These are phyloP conservation scores for Calendula officinalis DNA, from an alignment of 129 eudicot genomes.

Conservation along the genomic window DNA sequence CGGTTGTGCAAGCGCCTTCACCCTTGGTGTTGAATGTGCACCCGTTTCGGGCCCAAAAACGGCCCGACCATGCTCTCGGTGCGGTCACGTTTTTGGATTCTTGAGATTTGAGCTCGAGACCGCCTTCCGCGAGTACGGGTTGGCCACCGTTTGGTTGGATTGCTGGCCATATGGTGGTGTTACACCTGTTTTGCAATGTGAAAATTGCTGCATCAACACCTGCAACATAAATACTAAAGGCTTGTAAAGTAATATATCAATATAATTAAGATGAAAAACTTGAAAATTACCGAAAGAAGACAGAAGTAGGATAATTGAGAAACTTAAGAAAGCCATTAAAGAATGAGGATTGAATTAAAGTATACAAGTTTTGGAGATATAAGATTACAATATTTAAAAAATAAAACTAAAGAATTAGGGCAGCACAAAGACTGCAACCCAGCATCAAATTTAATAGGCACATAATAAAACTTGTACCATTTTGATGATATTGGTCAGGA, in stretches of 20 bases:
- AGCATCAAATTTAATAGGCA: too few species aligned
- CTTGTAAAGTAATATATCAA: not conserved
- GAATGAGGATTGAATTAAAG: not conserved
- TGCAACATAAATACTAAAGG: constrained; percentile 17
- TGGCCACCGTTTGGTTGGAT: constrained; percentile 42
- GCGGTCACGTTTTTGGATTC: constrained; percentile 32
- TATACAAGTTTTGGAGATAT: constrained; percentile 15
- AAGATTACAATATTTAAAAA: not conserved
- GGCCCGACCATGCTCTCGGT: constrained; percentile 69
- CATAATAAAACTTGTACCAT: not conserved
- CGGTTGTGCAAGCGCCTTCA: constrained; percentile 52
- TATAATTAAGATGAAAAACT: not conserved
- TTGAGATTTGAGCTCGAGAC: constrained; percentile 41
- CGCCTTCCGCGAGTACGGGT: constrained; percentile 51
- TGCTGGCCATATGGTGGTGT: constrained; percentile 65
- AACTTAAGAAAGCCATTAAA: constrained; percentile 21
- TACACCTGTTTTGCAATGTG: constrained; percentile 57
- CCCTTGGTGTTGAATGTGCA: constrained; percentile 46
- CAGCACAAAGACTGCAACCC: constrained; percentile 28
- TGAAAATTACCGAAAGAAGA: constrained; percentile 27
- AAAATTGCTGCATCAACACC: constrained; percentile 53
- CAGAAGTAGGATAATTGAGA: constrained; percentile 10
- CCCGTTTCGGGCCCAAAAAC: constrained; percentile 60
- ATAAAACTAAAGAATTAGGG: not conserved
- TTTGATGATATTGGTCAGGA: not conserved